These are phyloP conservation scores for Leptoxyphium fumago DNA, from an alignment of 2,329 filamentous ascomycete species.

Conservation along the genomic window DNA sequence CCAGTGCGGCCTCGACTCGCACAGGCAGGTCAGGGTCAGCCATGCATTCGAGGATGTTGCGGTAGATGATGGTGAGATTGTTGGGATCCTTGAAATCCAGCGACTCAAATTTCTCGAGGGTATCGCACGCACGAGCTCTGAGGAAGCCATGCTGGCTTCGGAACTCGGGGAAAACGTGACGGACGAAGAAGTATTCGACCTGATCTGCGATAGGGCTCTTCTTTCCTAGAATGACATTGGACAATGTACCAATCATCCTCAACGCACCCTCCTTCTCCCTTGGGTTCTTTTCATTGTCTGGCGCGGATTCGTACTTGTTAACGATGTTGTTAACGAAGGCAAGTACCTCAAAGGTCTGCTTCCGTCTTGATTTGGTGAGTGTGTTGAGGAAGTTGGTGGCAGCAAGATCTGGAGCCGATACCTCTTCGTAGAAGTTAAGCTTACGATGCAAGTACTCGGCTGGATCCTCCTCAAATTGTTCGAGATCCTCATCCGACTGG, in stretches of 20 bases:
- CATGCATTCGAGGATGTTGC: constrained; percentile 94
- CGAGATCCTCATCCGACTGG: constrained; percentile 78
- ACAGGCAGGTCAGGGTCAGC: constrained; percentile 86
- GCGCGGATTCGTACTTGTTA: constrained; percentile 73
- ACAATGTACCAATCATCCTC: constrained; percentile 90
- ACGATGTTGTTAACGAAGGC: constrained; percentile 92
- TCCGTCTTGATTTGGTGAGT: constrained; percentile 83
- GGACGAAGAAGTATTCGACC: constrained; percentile 95
- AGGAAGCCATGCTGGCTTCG: constrained; percentile 83
- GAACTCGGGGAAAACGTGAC: constrained; percentile 97
- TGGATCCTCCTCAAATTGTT: constrained; percentile 86
- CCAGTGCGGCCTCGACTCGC: constrained; percentile 82
- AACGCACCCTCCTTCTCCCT: constrained; percentile 92
- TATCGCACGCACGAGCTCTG: constrained; percentile 88
- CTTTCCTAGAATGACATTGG: constrained; percentile 88
- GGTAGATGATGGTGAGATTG: constrained; percentile 91
- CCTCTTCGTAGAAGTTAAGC: constrained; percentile 94
- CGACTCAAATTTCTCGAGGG: constrained; percentile 93
- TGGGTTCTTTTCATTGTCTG: constrained; percentile 82
- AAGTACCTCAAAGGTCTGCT: constrained; percentile 89
- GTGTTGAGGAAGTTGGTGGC: constrained; percentile 94
- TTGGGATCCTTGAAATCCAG: constrained; percentile 93
- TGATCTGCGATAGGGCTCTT: constrained; percentile 97
- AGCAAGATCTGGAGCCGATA: constrained; percentile 85
- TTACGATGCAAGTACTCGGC: constrained; percentile 96